Evolutionary conservation across 225 moss, liverwort and hornwort species (phyloP).

Genomic region (Polytrichum commune): DNA sequence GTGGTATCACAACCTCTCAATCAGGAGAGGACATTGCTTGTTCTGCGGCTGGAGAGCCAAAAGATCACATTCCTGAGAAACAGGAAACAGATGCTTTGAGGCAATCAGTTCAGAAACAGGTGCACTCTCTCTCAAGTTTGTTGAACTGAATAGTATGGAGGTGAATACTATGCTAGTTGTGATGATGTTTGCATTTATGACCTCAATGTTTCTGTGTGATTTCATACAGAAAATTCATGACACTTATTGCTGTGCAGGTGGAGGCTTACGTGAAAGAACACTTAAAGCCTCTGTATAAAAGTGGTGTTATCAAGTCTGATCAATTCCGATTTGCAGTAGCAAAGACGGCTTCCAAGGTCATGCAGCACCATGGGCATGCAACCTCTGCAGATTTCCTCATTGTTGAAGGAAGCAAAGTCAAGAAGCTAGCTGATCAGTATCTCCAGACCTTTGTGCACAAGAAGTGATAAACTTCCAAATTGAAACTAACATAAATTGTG

Average conservation of each 20-base stretch:
- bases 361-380: constrained; percentile 91
- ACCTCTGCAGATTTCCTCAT: constrained; percentile 87
- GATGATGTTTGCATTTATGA: too few relatives aligned
- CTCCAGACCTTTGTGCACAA: constrained; percentile 70
- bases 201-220: too few relatives aligned
- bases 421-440: constrained; percentile 90
- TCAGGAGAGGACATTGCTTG: constrained; percentile 8
- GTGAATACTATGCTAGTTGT: too few relatives aligned
- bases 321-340: constrained; percentile 84
- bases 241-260: constrained; percentile 53
- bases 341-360: constrained; percentile 90
- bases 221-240: too few relatives aligned
- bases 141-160: too few relatives aligned
- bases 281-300: constrained; percentile 85
- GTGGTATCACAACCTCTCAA: constrained; percentile 15
- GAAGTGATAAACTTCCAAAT: constrained; percentile 24
- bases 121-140: constrained; percentile 1
- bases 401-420: constrained; percentile 93
- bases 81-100: constrained; percentile 22
- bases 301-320: constrained; percentile 86
- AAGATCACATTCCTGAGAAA: constrained; percentile 18
- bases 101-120: constrained; percentile 72
- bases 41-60: constrained; percentile 3
- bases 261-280: constrained; percentile 92
- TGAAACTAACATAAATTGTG: background rate